Base-by-base conservation (phyloP, 2,329 filamentous ascomycete species). In the Beauveria varroae region DNA sequence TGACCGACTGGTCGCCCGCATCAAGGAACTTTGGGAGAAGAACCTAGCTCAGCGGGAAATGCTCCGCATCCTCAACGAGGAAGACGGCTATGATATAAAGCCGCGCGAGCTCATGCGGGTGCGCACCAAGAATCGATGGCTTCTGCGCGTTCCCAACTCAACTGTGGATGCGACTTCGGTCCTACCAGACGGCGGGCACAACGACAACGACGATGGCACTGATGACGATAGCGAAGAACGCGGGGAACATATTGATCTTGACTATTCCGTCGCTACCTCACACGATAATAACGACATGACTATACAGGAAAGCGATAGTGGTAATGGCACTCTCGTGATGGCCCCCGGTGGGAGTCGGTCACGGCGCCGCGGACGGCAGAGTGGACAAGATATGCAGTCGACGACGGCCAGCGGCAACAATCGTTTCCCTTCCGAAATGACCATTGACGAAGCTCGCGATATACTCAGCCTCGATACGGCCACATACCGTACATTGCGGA, bases 351-450 rank as follows among this genome's bases (percentile, higher is more conserved):
- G 44, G 34, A 63, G 64, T 6, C 63, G 65, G 20, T 56, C 61
- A 34, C 57, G 22, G 52, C 56, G 41, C 64, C 66, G 43, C 68
- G 66, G 64, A 81, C 87, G 52, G 88, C 86, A 59, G 81, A 84
- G 67, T 83, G 82, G n/a, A 89, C 85, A 79, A 86, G 83, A 47
- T 86, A 86, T 2, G 28, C 85, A 87, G 16, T 81, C 87, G 43
- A 87, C 90, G 69, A 84, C 85, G 7, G 81, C 86, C 1, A 85
- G 86, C 5, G 84, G 86, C 22, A 86, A 88, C 16, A 87, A 88
- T 16, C 84, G 90, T 24, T 95, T 91, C 65, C 89, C 89, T 1
- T 93, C 90, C 0, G 90, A 95, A 72, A 93, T 88, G 14, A 93
- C 90, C 0, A 83, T 95, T 62, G 87, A 90, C 65, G 89, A 93